Conservation (phyloP, 2,329 filamentous ascomycete species). For the Lecanoromycetidae sp. region DNA sequence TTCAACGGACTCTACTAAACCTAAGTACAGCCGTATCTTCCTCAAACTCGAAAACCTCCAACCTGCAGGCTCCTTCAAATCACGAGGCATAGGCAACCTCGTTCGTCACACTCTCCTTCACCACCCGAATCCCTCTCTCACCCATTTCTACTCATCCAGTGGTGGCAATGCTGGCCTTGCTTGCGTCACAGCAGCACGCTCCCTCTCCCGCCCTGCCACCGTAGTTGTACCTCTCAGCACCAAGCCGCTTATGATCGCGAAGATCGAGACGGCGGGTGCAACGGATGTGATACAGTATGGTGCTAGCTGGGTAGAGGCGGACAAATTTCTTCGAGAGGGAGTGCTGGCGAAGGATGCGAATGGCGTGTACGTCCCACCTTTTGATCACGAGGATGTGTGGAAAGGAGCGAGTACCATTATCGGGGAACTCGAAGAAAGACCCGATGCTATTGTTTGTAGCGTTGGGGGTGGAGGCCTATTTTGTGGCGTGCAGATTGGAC, state of each 20-base stretch:
- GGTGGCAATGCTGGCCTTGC: slow-evolving; percentile 80
- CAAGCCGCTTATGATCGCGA: slow-evolving; percentile 56
- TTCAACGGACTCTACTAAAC: slow-evolving; percentile 28
- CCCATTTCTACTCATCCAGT: slow-evolving; percentile 68
- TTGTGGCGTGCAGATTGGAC: slow-evolving; percentile 60
- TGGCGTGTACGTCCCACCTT: slow-evolving; percentile 40
- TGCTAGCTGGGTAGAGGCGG: slow-evolving; percentile 56
- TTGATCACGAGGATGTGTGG: slow-evolving; percentile 41
- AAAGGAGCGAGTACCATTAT: slow-evolving; percentile 36
- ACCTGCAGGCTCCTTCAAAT: slow-evolving; percentile 78
- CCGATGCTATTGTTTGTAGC: slow-evolving; percentile 62
- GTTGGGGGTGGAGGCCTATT: slow-evolving; percentile 74
- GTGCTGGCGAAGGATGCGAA: slow-evolving; percentile 35
- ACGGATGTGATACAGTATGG: slow-evolving; percentile 55
- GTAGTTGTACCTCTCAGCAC: slow-evolving; percentile 61
- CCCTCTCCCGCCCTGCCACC: slow-evolving; percentile 54
- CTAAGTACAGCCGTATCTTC: slow-evolving; percentile 52
- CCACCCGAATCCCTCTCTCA: slow-evolving; percentile 27
- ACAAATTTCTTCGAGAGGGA: slow-evolving; percentile 49
- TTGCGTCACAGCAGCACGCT: slow-evolving; percentile 58
- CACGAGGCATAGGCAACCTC: slow-evolving; percentile 61
- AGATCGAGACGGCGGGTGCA: slow-evolving; percentile 56
- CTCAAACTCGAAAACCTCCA: slow-evolving; percentile 79
- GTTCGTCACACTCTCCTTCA: slow-evolving; percentile 37
- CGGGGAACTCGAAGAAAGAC: slow-evolving; percentile 32